Evolutionary conservation across 768 basidiomycete species (phyloP).

Genomic region (Tylopilus felleus): DNA sequence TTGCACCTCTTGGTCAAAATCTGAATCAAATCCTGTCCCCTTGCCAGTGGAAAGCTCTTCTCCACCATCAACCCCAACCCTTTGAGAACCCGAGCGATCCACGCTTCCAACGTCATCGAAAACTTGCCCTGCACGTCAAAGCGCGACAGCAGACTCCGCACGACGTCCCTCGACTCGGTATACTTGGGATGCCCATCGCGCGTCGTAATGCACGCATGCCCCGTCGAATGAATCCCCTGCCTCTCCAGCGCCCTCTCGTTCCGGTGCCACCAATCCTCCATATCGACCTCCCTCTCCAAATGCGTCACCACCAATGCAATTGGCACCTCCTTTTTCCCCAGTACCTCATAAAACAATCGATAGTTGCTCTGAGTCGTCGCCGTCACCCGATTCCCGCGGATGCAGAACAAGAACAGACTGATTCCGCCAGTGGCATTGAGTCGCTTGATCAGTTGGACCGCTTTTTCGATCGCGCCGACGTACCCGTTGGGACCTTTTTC

Average conservation of each 20-base stretch:
- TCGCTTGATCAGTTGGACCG: conserved; percentile 31
- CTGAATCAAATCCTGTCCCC: conserved; percentile 21
- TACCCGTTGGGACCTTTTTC: conserved; percentile 17
- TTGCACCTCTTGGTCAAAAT: conserved; percentile 28
- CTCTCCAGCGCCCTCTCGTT: conserved; percentile 20
- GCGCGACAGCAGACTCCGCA: conserved; percentile 17
- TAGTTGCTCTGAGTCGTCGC: conserved; percentile 25
- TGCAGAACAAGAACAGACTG: conserved; percentile 39
- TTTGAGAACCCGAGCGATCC: conserved; percentile 25
- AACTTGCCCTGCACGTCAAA: conserved; percentile 29
- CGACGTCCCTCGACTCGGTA: conserved; percentile 27
- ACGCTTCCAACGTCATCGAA: conserved; percentile 28
- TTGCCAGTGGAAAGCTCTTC: conserved; percentile 13
- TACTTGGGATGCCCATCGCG: conserved; percentile 24
- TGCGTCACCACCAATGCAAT: conserved; percentile 40
- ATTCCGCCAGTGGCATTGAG: conserved; percentile 33
- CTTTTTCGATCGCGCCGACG: conserved; percentile 28
- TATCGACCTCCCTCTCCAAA: conserved; percentile 33
- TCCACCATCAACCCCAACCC: conserved; percentile 19
- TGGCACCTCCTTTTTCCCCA: conserved; percentile 36
- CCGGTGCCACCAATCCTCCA: conserved; percentile 34
- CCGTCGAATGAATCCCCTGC: conserved; percentile 22
- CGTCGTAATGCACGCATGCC: too few relatives aligned
- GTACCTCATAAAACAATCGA: conserved; percentile 22
- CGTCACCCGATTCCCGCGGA: conserved; percentile 37